A percentile compares a stretch with the other conserved stretches of the same genome.
Evolutionary conservation across 1,284 basidiomycete species (phyloP).

Genomic region (Ceratorhiza oryzae-sativae): DNA sequence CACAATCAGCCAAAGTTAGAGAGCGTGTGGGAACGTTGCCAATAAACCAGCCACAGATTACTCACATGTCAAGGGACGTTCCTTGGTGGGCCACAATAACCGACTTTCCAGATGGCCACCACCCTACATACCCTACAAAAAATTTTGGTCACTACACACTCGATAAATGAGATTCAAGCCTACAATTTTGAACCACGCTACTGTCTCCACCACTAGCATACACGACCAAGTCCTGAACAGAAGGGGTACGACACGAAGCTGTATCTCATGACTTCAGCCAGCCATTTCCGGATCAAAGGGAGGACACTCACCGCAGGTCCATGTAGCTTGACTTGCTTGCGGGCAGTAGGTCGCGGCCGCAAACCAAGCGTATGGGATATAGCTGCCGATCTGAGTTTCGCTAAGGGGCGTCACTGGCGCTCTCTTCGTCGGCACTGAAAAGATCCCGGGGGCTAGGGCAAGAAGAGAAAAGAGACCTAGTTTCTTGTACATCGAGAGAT

Average conservation of each 20-base stretch:
- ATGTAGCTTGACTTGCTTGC: background rate
- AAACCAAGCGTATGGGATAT: constrained; percentile 6
- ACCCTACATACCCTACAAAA: constrained; percentile 29
- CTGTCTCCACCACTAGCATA: constrained; percentile 32
- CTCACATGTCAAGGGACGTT: constrained; percentile 4
- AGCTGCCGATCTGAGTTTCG: background rate
- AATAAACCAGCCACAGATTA: background rate
- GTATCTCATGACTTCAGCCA: background rate
- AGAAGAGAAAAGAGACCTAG: background rate
- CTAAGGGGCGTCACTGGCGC: background rate
- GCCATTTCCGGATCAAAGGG: too few species aligned
- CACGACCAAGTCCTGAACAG: constrained; percentile 8
- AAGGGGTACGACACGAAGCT: constrained; percentile 15
- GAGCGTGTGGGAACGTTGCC: too few species aligned
- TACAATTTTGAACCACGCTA: constrained; percentile 7
- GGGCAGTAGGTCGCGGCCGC: constrained; percentile 10
- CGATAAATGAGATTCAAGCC: background rate
- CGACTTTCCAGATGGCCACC: constrained; percentile 31
- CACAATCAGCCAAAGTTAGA: too few species aligned
- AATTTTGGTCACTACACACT: background rate
- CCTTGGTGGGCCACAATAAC: constrained; percentile 24
- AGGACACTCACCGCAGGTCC: constrained; percentile 10
- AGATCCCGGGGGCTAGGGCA: background rate
- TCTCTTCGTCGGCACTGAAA: constrained; percentile 2
- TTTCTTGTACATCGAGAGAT: background rate